phyloP scores from a whole-genome alignment of 179 eudicot genomes.

The Amaranthus tricolor region DNA sequence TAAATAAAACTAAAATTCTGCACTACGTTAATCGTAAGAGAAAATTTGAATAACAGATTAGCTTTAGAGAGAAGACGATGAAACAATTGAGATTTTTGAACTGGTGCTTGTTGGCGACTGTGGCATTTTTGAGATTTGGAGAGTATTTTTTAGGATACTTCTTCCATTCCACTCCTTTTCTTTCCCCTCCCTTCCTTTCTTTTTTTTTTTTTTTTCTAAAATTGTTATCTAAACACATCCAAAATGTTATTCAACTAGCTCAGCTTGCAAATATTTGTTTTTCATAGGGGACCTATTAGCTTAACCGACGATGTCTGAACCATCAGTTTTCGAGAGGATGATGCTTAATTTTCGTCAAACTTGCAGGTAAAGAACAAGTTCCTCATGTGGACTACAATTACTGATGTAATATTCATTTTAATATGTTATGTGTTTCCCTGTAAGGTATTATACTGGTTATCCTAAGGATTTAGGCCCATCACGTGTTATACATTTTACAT shows the following conservation, averaged over 20 bases:
- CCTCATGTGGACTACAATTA: background rate
- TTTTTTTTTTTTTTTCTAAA: too few relatives aligned
- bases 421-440: constrained; percentile 10
- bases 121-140: too few relatives aligned
- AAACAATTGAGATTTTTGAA: too few relatives aligned
- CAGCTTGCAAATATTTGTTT: constrained; percentile 2
- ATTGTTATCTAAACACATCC: background rate
- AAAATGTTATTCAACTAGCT: background rate
- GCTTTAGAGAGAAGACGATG: too few relatives aligned
- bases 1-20: too few relatives aligned
- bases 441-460: constrained; percentile 86
- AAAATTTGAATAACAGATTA: too few relatives aligned
- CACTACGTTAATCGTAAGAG: too few relatives aligned
- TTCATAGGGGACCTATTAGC: constrained; percentile 2
- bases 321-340: constrained; percentile 53
- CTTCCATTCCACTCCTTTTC: too few relatives aligned
- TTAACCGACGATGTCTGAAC: constrained; percentile 48
- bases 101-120: too few relatives aligned
- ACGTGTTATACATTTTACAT: constrained; percentile 78
- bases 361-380: constrained; percentile 53
- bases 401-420: background rate
- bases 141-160: too few relatives aligned
- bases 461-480: constrained; percentile 98
- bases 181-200: too few relatives aligned
- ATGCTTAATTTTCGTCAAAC: constrained; percentile 63